Conservation (phyloP, 2,329 filamentous ascomycete species). For the Fusarium sp. region DNA sequence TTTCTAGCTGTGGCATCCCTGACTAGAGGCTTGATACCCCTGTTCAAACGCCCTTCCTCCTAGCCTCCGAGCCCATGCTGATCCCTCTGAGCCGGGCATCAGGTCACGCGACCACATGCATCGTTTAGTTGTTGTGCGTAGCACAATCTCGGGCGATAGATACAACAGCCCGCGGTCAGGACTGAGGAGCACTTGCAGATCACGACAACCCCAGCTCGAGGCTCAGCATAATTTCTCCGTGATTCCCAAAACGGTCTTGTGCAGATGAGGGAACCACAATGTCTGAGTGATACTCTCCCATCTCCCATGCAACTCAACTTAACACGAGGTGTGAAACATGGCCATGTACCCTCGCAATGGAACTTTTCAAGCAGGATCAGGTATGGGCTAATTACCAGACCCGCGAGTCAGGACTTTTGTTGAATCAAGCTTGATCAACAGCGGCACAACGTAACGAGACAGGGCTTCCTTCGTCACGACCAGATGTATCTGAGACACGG, state of each 20-base stretch:
- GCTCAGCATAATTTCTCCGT: neutral
- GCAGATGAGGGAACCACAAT: neutral
- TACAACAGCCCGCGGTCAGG: neutral
- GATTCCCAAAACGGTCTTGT: neutral
- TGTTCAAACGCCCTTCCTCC: neutral
- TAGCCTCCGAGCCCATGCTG: neutral
- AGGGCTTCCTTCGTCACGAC: neutral
- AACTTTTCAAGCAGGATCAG: neutral
- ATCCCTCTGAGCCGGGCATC: constrained; percentile 6
- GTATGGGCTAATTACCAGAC: neutral
- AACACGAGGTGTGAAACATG: neutral
- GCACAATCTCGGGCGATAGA: neutral
- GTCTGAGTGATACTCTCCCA: neutral
- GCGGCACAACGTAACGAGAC: neutral
- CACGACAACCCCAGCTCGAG: neutral
- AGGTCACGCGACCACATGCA: constrained; percentile 7
- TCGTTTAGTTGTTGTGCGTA: neutral
- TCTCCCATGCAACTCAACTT: neutral
- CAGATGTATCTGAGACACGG: neutral
- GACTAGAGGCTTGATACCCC: neutral
- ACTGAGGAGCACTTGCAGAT: neutral
- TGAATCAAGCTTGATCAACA: neutral
- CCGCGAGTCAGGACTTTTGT: neutral
- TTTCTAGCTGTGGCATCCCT: neutral
- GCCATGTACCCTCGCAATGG: neutral